phyloP scores from a whole-genome alignment of 1,139 yeast species.

The Candida sp. region DNA sequence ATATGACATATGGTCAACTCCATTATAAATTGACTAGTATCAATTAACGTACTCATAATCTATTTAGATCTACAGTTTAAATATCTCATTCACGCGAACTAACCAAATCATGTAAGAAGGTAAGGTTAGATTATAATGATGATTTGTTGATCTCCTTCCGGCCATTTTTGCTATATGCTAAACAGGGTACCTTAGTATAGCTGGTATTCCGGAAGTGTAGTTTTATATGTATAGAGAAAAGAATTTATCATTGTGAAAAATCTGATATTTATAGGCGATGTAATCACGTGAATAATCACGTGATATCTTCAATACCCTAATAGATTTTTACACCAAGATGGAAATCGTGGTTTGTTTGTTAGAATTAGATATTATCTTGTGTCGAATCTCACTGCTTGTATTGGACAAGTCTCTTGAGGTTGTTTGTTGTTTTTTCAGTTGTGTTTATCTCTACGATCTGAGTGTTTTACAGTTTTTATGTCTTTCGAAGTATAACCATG shows the following conservation, averaged over 20 bases:
- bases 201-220: slow-evolving; percentile 50
- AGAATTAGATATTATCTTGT: too few relatives aligned
- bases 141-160: slow-evolving; percentile 41
- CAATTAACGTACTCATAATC: too few relatives aligned
- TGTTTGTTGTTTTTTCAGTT: too few relatives aligned
- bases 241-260: neutral
- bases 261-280: neutral
- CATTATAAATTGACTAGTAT: too few relatives aligned
- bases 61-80: neutral
- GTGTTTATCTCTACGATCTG: too few relatives aligned
- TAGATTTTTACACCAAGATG: too few relatives aligned
- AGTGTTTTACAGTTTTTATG: neutral
- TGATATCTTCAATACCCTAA: neutral
- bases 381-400: too few relatives aligned
- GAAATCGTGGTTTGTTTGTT: too few relatives aligned
- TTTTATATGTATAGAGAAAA: slow-evolving; percentile 25
- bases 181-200: slow-evolving; percentile 40
- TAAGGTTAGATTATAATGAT: slow-evolving; percentile 33
- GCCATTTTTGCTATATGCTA: slow-evolving; percentile 50
- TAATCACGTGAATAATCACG: neutral
- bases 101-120: slow-evolving; percentile 11
- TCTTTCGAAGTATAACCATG: neutral
- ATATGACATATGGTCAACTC: too few relatives aligned
- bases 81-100: slow-evolving; percentile 51
- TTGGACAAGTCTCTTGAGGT: too few relatives aligned